Conservation (phyloP, 2,329 filamentous ascomycete genomes). For the Coniochaeta pulveracea region DNA sequence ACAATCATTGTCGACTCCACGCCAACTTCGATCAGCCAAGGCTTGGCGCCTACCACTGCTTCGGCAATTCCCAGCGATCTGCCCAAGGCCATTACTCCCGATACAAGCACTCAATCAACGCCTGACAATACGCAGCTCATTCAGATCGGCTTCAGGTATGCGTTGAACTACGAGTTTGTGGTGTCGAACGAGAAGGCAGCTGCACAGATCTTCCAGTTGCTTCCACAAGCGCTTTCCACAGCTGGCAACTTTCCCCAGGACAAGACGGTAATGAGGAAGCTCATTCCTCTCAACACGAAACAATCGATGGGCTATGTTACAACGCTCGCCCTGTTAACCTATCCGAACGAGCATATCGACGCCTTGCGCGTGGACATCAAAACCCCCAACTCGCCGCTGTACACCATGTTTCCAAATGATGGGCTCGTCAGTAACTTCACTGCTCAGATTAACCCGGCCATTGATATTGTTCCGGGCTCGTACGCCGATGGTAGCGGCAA, state of each 20-base stretch:
- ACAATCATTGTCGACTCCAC: constrained; percentile 47
- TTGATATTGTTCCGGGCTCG: constrained; percentile 49
- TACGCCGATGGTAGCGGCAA: constrained; percentile 27
- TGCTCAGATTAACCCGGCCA: constrained; percentile 70
- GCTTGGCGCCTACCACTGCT: constrained; percentile 24
- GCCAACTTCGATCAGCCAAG: constrained; percentile 24
- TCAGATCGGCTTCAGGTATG: constrained; percentile 74
- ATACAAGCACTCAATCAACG: constrained; percentile 35
- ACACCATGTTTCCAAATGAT: constrained; percentile 60
- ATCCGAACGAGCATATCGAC: constrained; percentile 59
- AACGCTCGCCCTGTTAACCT: constrained; percentile 58
- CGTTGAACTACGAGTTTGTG: constrained; percentile 78
- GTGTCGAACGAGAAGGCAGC: constrained; percentile 59
- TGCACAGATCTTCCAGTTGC: constrained; percentile 71
- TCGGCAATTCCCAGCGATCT: constrained; percentile 53
- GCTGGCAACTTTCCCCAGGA: constrained; percentile 42
- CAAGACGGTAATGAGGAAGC: constrained; percentile 55
- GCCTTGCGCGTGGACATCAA: constrained; percentile 58
- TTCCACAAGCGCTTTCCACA: constrained; percentile 60
- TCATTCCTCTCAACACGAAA: constrained; percentile 68
- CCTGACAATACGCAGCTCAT: constrained; percentile 60
- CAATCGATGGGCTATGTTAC: constrained; percentile 64
- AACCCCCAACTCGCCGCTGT: constrained; percentile 61
- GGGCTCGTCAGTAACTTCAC: constrained; percentile 63
- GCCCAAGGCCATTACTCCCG: constrained; percentile 66